These are phyloP conservation scores for Didymella pinodella DNA, from an alignment of 2,329 filamentous ascomycete genomes.

Conservation along the genomic window DNA sequence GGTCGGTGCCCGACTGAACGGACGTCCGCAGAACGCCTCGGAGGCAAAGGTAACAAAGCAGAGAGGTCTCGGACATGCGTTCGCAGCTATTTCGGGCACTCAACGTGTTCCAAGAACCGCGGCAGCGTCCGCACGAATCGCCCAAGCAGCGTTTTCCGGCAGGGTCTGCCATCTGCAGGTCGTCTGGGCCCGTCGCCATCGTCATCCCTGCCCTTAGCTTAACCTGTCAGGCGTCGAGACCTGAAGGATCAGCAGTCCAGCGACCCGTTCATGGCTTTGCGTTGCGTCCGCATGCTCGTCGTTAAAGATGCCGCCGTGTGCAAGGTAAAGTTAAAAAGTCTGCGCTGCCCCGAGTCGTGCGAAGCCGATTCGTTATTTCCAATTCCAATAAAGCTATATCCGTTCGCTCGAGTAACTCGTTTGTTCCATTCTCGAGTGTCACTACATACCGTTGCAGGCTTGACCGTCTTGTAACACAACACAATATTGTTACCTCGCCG, in stretches of 20 bases:
- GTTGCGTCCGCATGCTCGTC: conserved; percentile 33
- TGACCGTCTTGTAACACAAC: conserved; percentile 13
- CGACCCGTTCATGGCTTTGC: conserved; percentile 27
- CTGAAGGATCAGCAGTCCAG: conserved; percentile 32
- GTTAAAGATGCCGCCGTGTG: conserved; percentile 21
- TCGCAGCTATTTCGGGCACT: conserved; percentile 23
- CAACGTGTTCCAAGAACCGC: conserved; percentile 15
- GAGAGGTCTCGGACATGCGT: conserved; percentile 15
- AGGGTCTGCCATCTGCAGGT: conserved; percentile 23
- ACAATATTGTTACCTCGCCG: conserved; percentile 13
- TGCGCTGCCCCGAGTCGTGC: conserved; percentile 26
- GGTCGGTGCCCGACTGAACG: conserved; percentile 19
- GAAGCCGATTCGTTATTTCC: conserved; percentile 8
- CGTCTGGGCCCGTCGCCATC: conserved; percentile 24
- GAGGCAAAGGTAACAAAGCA: conserved; percentile 18
- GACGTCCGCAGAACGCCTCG: conserved; percentile 14
- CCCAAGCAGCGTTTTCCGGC: conserved; percentile 20
- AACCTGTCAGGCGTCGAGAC: conserved; percentile 36
- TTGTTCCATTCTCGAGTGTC: conserved; percentile 9
- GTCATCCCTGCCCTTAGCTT: conserved; percentile 35
- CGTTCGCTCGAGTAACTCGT: conserved; percentile 10
- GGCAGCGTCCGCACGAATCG: conserved; percentile 21
- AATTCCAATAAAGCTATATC: conserved; percentile 22
- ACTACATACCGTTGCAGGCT: conserved; percentile 23
- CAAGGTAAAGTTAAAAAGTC: conserved; percentile 32